Base-by-base conservation (phyloP, 768 basidiomycete species). In the Suillus americanus region DNA sequence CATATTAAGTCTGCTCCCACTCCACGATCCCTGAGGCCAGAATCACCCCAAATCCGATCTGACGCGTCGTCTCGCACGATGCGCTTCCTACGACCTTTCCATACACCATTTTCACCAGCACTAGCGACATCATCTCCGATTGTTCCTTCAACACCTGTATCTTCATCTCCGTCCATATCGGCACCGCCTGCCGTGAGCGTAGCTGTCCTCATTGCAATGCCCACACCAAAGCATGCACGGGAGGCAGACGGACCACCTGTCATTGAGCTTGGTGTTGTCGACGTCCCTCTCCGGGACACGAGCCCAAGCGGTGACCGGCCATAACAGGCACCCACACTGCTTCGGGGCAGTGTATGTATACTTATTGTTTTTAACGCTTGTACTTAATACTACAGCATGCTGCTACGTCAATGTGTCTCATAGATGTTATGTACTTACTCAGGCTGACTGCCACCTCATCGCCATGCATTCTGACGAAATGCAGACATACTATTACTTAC, bases 191-290 rank as follows among this genome's bases (percentile, higher is more conserved):
- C 70, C 51, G 71, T 83, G 30, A 75, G 74, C 41, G 74, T 83
- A 37, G 77, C 79, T 0, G 80, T 83, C 20, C 71, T 83, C 38
- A 79, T 83, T 46, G 81, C 82, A 5, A 82, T 83, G 82, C 82
- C 82, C 23, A 40, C 35, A 30, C 14, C 35, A 12, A 64, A 61
- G 23, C 65, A 62, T 12, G 12, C 61, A 18, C 18, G 41, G 16
- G 76, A 74, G 38, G 73, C 71, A 37, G 66, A 45, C 13, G 69
- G 68, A n/a, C 71, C 72, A 14, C 79, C 79, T 5, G 68, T 73
- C 38, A 55, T 79, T 5, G 78, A 79, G 67, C 66, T 79, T 12
- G 79, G 79, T 3, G 30, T 78, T 5, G 68, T 68, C 5, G 67
- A 73, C 35, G 69, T 74, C 16, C 23, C 25, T 18, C 25, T 57